Percentiles rank a stretch among this genome's conserved stretches.
Conservation (phyloP, 2,329 filamentous ascomycete species). For the Apiospora kogelbergensis region DNA sequence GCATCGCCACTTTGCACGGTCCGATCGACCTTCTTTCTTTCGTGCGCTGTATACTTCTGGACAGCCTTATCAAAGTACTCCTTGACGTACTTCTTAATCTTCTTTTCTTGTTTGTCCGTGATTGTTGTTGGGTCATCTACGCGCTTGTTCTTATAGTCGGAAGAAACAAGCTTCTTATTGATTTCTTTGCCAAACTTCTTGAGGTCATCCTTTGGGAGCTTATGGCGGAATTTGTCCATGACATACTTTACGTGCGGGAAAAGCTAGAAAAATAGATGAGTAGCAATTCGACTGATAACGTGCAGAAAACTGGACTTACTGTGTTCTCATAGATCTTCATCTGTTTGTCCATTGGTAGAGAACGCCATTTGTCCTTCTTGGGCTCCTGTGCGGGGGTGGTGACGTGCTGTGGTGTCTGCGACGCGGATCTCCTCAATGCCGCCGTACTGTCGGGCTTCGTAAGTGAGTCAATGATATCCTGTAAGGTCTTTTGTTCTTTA, state of each 20-base stretch:
- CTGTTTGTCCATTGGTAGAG: constrained; percentile 75
- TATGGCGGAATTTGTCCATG: constrained; percentile 82
- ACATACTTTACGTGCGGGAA: constrained; percentile 84
- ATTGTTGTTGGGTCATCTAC: constrained; percentile 78
- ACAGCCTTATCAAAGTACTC: constrained; percentile 87
- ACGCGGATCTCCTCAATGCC: constrained; percentile 52
- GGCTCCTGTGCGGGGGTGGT: constrained; percentile 56
- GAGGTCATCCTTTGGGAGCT: constrained; percentile 77
- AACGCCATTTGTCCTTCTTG: constrained; percentile 71
- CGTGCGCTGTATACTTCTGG: constrained; percentile 67
- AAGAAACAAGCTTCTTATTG: constrained; percentile 85
- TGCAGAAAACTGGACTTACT: constrained; percentile 50
- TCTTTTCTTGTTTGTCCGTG: constrained; percentile 73
- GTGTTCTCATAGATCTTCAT: constrained; percentile 95
- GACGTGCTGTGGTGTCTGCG: constrained; percentile 64
- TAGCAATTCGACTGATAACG: not conserved
- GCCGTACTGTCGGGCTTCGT: constrained; percentile 61
- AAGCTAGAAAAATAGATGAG: constrained; percentile 50
- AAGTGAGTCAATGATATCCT: constrained; percentile 83
- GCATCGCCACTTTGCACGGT: constrained; percentile 28
- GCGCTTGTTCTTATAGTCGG: constrained; percentile 88
- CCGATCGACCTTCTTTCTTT: constrained; percentile 60
- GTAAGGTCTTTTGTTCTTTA: constrained; percentile 70
- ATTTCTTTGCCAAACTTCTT: constrained; percentile 66
- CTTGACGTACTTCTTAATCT: constrained; percentile 80